Percentiles rank a stretch among this genome's conserved stretches.
These are phyloP conservation scores for Cyberlindnera mrakii DNA, from an alignment of 805 yeast genomes.

Conservation along the genomic window DNA sequence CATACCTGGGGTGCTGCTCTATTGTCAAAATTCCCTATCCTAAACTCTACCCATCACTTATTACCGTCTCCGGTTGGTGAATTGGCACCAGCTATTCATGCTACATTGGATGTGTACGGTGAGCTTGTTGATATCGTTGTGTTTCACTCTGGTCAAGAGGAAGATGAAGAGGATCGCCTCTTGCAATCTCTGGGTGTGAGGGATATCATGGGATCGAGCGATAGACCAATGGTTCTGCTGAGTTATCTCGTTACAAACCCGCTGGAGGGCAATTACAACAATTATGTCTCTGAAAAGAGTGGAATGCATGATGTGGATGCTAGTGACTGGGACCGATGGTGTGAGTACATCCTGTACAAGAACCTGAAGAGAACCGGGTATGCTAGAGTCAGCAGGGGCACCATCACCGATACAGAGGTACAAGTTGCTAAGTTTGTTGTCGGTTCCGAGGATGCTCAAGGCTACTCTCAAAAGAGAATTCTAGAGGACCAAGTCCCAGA, in stretches of 20 bases:
- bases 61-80: slow-evolving; percentile 97
- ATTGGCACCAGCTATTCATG: slow-evolving; percentile 96
- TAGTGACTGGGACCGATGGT: slow-evolving; percentile 96
- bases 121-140: slow-evolving; percentile 86
- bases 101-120: slow-evolving; percentile 89
- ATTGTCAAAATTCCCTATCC: slow-evolving; percentile 88
- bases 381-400: slow-evolving; percentile 87
- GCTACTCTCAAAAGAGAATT: slow-evolving; percentile 52
- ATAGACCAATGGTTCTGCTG: slow-evolving; percentile 77
- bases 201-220: slow-evolving; percentile 74
- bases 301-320: slow-evolving; percentile 94
- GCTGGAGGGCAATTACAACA: slow-evolving; percentile 82
- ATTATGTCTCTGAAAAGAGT: slow-evolving; percentile 75
- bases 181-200: slow-evolving; percentile 74
- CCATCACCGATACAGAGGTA: slow-evolving; percentile 94
- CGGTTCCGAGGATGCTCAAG: slow-evolving; percentile 20
- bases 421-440: slow-evolving; percentile 83
- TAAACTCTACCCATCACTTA: slow-evolving; percentile 84
- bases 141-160: slow-evolving; percentile 98
- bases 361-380: slow-evolving; percentile 83
- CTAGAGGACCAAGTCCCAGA: slow-evolving; percentile 51
- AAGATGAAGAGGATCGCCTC: slow-evolving; percentile 89
- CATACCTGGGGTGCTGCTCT: slow-evolving; percentile 98
- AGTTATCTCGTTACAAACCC: slow-evolving; percentile 92
- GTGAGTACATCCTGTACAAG: slow-evolving; percentile 90